Base-by-base conservation (phyloP, 2,329 filamentous ascomycete species). In the Penicillium sp. region DNA sequence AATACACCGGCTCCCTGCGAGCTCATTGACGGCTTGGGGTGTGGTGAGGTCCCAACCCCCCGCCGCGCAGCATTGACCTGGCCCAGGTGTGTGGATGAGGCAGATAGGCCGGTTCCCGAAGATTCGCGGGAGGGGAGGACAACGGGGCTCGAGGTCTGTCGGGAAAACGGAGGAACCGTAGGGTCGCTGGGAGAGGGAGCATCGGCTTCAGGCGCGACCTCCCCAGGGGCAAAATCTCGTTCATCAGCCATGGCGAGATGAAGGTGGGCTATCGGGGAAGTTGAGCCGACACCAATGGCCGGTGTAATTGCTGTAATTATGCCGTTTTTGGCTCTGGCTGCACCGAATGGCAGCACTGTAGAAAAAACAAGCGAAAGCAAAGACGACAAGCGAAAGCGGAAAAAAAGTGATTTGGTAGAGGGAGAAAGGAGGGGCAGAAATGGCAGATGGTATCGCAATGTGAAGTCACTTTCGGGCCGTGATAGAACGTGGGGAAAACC, bases 31-130 rank as follows among this genome's bases (percentile, higher is more conserved):
- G 72, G 59, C 11, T 65, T 65, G 6, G 62, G 66, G 16, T 67
- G 71, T 35, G 62, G 57, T 49, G 66, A 55, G 18, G 66, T 57
- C 22, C 62, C 60, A n/a, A 58, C 65, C 31, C 69, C 71, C 66
- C 84, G 79, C 61, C 86, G 78, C 38, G 85, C 85, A 47, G 85
- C 84, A 72, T 87, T 91, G 67, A 96, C 78, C 56, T 89, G 83
- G 39, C 91, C 91, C 4, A 92, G 79, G 39, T 90, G 87, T 29
- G 89, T 94, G n/a, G 92, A 96, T n/a, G 86, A 92, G 7, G 88
- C 78, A 54, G 85, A 90, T 85, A 96, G 92, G 55, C 66, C 61
- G 1, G 29, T 8, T 6, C 61, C 55, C 2, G 59, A n/a, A 29
- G 60, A 47, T 54, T 72, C 65, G 43, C 57, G 60, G 14, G 61